A percentile compares a stretch with the other conserved stretches of the same genome.
Conservation (phyloP, 257 asterid genomes). For the Nicotiana benthamiana region DNA sequence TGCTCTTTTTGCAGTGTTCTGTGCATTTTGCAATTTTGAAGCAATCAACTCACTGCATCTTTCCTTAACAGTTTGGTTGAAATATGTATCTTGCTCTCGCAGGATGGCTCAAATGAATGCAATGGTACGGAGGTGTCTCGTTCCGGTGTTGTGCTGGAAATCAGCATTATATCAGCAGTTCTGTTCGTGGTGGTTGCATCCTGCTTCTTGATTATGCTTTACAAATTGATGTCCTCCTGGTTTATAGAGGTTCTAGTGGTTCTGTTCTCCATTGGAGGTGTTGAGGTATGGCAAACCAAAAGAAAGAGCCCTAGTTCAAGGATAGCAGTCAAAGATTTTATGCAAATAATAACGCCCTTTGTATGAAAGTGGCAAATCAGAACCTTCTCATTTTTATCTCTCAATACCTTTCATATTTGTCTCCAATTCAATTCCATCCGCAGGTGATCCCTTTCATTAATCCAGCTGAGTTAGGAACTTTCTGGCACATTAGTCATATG, state of each 20-base stretch:
- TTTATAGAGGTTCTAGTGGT: slow-evolving; percentile 90
- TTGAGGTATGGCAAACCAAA: slow-evolving; percentile 53
- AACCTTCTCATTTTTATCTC: neutral
- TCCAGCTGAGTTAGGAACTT: slow-evolving; percentile 5
- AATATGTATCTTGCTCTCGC: slow-evolving; percentile 14
- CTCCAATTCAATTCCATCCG: neutral
- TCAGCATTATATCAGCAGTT: slow-evolving; percentile 67
- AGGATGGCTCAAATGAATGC: slow-evolving; percentile 81
- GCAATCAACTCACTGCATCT: neutral
- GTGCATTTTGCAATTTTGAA: neutral
- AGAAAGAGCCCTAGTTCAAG: neutral
- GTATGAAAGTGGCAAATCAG: neutral
- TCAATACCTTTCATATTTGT: neutral
- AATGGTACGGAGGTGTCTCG: slow-evolving; percentile 26
- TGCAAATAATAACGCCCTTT: neutral
- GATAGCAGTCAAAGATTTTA: neutral
- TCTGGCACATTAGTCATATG: neutral
- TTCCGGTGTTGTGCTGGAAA: slow-evolving; percentile 63
- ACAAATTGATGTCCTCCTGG: slow-evolving; percentile 80
- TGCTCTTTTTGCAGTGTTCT: neutral
- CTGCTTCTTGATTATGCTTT: slow-evolving; percentile 81
- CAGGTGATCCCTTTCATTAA: neutral
- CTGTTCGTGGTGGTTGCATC: slow-evolving; percentile 82
- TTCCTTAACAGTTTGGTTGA: slow-evolving; percentile 5
- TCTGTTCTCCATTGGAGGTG: slow-evolving; percentile 88